Conservation (phyloP, 192 early-diverging fungal species). For the Kappamyces sp. region DNA sequence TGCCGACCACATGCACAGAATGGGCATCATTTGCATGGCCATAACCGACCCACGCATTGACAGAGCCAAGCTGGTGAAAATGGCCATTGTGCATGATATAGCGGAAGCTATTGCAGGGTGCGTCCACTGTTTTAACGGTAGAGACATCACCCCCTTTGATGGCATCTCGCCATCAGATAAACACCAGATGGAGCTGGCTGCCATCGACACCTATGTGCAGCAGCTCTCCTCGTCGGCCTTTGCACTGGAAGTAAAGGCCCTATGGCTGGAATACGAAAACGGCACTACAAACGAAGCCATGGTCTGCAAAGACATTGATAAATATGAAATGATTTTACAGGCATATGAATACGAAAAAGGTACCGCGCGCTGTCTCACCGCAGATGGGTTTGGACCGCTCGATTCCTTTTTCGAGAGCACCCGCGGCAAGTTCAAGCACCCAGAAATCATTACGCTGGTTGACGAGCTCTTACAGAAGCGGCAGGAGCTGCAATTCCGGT, state of each 20-base stretch:
- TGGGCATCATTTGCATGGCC: conserved; percentile 83
- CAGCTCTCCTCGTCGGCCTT: conserved; percentile 48
- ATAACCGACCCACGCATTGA: conserved; percentile 57
- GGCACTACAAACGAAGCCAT: conserved; percentile 65
- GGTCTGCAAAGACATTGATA: conserved; percentile 88
- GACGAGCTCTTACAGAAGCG: conserved; percentile 67
- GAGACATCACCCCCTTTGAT: conserved; percentile 85
- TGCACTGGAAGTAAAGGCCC: conserved; percentile 63
- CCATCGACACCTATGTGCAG: conserved; percentile 55
- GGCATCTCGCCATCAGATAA: conserved; percentile 78
- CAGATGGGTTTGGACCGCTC: conserved; percentile 33
- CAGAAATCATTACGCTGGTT: conserved; percentile 74
- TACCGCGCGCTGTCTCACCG: conserved; percentile 25
- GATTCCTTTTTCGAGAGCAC: conserved; percentile 81
- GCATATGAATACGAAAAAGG: conserved; percentile 83
- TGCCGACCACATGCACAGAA: conserved; percentile 93
- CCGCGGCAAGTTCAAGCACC: conserved; percentile 73
- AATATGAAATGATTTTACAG: conserved; percentile 95
- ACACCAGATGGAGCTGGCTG: conserved; percentile 59
- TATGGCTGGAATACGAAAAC: conserved; percentile 88
- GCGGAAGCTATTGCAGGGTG: conserved; percentile 79
- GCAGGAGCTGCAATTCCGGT: background rate
- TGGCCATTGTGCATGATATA: conserved; percentile 90
- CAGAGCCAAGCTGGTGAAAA: conserved; percentile 45
- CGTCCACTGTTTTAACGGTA: too few relatives aligned